phyloP scores from a whole-genome alignment of 2,329 filamentous ascomycete species.

The Tolypocladium pustulatum region DNA sequence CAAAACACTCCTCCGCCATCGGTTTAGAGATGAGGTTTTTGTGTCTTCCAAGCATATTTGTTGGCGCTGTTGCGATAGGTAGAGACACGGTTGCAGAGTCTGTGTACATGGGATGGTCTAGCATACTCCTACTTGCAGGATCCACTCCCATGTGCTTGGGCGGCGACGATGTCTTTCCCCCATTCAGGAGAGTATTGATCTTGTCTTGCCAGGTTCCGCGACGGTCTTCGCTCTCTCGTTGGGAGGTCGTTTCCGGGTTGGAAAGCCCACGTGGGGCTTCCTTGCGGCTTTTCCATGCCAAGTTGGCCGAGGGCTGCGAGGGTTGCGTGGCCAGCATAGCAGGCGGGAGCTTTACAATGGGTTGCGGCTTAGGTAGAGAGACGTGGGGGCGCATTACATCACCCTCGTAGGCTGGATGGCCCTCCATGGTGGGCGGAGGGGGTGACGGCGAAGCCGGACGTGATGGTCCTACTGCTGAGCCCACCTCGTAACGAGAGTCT shows the following conservation, averaged over 20 bases:
- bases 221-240: slow-evolving; percentile 22
- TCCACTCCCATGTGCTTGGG: slow-evolving; percentile 50
- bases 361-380: slow-evolving; percentile 57
- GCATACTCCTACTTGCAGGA: slow-evolving; percentile 55
- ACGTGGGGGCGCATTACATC: slow-evolving; percentile 56
- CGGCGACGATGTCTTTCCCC: slow-evolving; percentile 48
- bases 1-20: slow-evolving; percentile 71
- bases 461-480: slow-evolving; percentile 22
- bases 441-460: slow-evolving; percentile 53
- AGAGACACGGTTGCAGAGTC: slow-evolving; percentile 61
- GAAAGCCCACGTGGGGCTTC: slow-evolving; percentile 15
- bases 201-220: slow-evolving; percentile 63
- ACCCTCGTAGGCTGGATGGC: slow-evolving; percentile 63
- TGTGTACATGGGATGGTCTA: slow-evolving; percentile 42
- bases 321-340: slow-evolving; percentile 16
- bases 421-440: slow-evolving; percentile 59
- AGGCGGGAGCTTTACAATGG: slow-evolving; percentile 74
- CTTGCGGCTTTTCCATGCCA: slow-evolving; percentile 26
- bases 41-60: slow-evolving; percentile 23
- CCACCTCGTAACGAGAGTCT: slow-evolving; percentile 34
- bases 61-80: slow-evolving; percentile 22
- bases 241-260: slow-evolving; percentile 8
- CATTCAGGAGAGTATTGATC: slow-evolving; percentile 69
- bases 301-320: slow-evolving; percentile 13
- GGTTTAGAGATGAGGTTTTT: slow-evolving; percentile 48